Base-by-base conservation (phyloP, 208 protist genomes). In the Borovskyia barvae region DNA sequence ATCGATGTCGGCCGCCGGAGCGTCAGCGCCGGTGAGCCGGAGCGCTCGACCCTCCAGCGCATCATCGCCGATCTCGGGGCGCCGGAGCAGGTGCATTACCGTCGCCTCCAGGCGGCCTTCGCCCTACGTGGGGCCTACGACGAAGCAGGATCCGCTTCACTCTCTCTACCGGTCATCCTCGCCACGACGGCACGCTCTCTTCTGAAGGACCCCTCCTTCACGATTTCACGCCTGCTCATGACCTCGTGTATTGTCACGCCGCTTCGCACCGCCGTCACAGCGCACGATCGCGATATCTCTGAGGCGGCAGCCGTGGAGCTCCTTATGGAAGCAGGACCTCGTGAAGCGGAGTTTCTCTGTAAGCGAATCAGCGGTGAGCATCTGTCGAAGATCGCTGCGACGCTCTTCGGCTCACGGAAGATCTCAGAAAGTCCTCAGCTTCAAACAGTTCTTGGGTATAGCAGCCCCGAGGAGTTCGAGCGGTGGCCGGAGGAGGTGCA, bases 21-120 rank as follows among this genome's bases (percentile, higher is more conserved):
- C 33, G 22, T 67, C 26, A 11, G 17, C 28, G 24, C 41, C n/a
- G 33, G 28, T 6, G 28, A 7, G 7, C 15, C 24, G 14, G 49
- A 57, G 0, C 25, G 14, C 0, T 5, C 32, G 0, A 41, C 22
- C 4, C 19, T 54, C 0, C 61, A 46, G 33, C 24, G 0, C 8
- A 15, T 53, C 12, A 68, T 68, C n/a, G 17, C 25, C 5, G 30
- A 30, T 24, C 24, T 75, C 6, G 58, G 49, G 1, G 51, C 35
- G 0, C 40, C 60, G 1, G 17, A 28, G 26, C 43, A 68, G 43
- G 53, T 55, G 20, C 53, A 58, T 28, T 66, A 57, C n/a, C 36
- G 68, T 7, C 59, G 49, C 9, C 30, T 75, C 3, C 60, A 68
- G 12, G 37, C 67, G 5, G 67, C 67, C 47, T 68, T 37, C 30